Base-by-base conservation (phyloP, 169 alveolate species). In the Besnoitia besnoiti region DNA sequence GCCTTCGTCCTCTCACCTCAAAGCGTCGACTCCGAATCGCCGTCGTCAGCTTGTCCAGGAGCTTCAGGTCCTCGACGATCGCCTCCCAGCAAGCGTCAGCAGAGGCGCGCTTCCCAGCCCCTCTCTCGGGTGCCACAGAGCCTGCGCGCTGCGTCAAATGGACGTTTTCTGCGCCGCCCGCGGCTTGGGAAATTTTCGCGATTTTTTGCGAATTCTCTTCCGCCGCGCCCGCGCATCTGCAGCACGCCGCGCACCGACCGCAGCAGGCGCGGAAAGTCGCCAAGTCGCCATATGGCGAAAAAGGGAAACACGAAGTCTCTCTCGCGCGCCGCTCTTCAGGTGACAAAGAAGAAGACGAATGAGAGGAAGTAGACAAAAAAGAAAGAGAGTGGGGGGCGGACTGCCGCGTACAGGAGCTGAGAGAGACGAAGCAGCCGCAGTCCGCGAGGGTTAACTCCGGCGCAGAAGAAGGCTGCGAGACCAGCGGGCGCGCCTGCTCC, bases 401-500 rank as follows among this genome's bases (percentile, higher is more conserved):
- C 12, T 39, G 1, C 44, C 27, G n/a, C 46, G 82, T 1, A 7
- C 44, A 73, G 46, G n/a, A n/a, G n/a, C n/a, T n/a, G n/a, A 73
- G 24, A 30, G 39, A 19, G 82, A 73, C 82, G 82, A 73, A 73
- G 82, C 82, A 73, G 14, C 82, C 82, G 46, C 82, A 73, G 12
- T 19, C 16, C 46, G 44, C 82, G 8, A 73, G 82, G 39, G 82
- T 73, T 16, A 73, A 3, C 27, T 39, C 16, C 27, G 82, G 24
- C 39, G 82, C 16, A 0, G 82, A 73, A 19, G 24, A 37, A 30
- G 82, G 46, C 5, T 39, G 12, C 4, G 82, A 19, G 46, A 73
- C 39, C 16, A 19, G 40, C 44, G 82, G 82, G 24, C 82, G 82
- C 16, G 39, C 40, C 39, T 73, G 44, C 3, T 39, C 24, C 3